These are phyloP conservation scores for Globisporangium splendens DNA, from an alignment of 352 stramenopile species.

Conservation along the genomic window DNA sequence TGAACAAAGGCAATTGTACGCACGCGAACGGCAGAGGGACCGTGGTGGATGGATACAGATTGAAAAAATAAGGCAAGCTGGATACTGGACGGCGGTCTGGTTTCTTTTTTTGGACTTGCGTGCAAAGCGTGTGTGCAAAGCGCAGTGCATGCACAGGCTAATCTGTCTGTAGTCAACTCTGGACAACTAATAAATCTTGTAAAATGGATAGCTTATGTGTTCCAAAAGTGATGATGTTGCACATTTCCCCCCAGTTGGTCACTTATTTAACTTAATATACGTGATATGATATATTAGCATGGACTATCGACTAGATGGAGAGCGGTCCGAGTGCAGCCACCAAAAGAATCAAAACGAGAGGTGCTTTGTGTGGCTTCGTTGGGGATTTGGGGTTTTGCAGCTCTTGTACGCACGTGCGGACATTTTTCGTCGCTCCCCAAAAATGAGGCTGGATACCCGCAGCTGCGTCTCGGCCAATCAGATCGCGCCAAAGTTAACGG, in stretches of 20 bases:
- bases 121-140: too few relatives aligned
- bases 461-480: background rate
- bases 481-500: background rate
- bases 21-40: background rate
- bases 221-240: too few relatives aligned
- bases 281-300: too few relatives aligned
- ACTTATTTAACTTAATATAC: too few relatives aligned
- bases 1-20: background rate
- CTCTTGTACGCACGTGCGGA: background rate
- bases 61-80: background rate
- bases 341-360: background rate
- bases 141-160: too few relatives aligned
- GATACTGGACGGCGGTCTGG: background rate
- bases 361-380: background rate
- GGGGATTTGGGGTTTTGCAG: background rate
- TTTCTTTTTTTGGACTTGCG: slow-evolving; percentile 2
- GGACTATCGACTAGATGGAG: too few relatives aligned
- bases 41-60: background rate
- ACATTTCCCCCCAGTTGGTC: too few relatives aligned
- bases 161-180: too few relatives aligned
- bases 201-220: too few relatives aligned
- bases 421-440: background rate
- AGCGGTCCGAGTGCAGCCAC: background rate
- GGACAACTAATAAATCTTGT: too few relatives aligned
- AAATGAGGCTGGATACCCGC: background rate